Base-by-base conservation (phyloP, 1,139 yeast species). In the Zygoascus sp. region DNA sequence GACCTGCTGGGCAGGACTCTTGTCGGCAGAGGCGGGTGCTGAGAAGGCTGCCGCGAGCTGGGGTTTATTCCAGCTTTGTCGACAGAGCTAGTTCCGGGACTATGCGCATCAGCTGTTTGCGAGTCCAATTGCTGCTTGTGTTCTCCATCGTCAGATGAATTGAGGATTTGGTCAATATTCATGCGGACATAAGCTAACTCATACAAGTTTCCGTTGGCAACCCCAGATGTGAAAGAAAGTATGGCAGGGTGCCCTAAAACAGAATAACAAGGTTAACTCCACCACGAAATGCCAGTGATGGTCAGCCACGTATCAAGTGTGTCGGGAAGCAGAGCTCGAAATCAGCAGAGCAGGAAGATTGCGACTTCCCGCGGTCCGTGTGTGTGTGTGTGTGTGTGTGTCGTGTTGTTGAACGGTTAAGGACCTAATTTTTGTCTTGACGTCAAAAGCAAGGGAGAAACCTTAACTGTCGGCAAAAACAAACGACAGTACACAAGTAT, bases 91-190 rank as follows among this genome's bases (percentile, higher is more conserved):
- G n/a, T 25, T 10, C 28, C n/a, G n/a, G 7, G n/a, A 10, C 6
- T 10, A n/a, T n/a, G 28, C 9, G 13, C 17, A 2, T 30, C n/a
- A n/a, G 9, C 28, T 25, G n/a, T n/a, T 30, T 5, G 34, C 13
- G 17, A 3, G 15, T 30, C 34, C 13, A 30, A 15, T 13, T 49
- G 46, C 27, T 46, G 45, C 28, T 44, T 45, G 23, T 41, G 48
- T 21, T 48, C 49, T 41, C 49, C 53, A 42, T 35, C 39, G 39
- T 35, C 39, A 21, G 39, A 35, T 35, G 49, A 45, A 42, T 54
- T 55, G 46, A 55, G 47, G 37, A 55, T 55, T 37, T 52, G 50
- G 47, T 53, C 52, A 53, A 55, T 55, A 46, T 55, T 50, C 58
- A 55, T 55, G 42, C 53, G 51, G 25, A 35, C 46, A 39, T 30